Conservation (phyloP, 345 rosid species). For the Syzygium aqueum region DNA sequence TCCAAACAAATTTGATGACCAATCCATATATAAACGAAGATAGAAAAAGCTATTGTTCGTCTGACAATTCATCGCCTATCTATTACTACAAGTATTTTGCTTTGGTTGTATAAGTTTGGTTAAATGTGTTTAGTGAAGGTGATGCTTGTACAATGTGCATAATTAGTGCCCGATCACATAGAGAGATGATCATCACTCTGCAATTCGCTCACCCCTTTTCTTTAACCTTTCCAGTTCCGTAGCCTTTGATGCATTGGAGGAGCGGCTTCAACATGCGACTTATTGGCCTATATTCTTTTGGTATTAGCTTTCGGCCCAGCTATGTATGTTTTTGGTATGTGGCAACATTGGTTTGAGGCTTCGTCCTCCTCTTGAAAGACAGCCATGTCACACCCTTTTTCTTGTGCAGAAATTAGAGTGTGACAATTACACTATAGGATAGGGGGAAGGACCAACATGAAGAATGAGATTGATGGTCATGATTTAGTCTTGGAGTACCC, state of each 20-base stretch:
- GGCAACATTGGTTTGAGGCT: rapidly evolving
- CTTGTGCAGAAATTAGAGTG: neutral
- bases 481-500: neutral
- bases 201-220: neutral
- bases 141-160: neutral
- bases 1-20: neutral
- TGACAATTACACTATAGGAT: neutral
- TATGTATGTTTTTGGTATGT: neutral
- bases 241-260: neutral
- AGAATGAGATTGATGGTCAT: neutral
- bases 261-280: neutral
- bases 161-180: neutral
- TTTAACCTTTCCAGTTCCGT: neutral
- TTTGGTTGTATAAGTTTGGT: neutral
- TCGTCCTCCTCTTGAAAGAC: neutral
- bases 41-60: neutral
- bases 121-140: neutral
- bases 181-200: neutral
- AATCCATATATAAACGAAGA: neutral
- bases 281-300: neutral
- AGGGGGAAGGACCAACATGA: neutral
- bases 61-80: neutral
- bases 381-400: rapidly evolving
- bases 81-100: neutral
- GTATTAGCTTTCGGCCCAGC: neutral